phyloP scores from a whole-genome alignment of 2,329 filamentous ascomycete genomes.

The Cladosporium sp. region DNA sequence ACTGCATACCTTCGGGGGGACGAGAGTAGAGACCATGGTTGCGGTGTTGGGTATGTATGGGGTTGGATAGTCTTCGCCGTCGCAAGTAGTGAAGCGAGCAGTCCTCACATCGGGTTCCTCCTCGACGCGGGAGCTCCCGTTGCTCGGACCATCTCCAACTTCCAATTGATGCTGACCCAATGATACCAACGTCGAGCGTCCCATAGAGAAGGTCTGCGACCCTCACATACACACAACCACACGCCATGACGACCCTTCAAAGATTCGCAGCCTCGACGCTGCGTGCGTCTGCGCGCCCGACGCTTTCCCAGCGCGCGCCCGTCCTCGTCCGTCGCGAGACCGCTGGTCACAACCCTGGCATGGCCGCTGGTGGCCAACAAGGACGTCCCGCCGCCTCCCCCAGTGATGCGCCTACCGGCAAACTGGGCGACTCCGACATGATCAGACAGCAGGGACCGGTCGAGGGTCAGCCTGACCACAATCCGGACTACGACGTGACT shows the following conservation, averaged over 20 bases:
- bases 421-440: conserved; percentile 34
- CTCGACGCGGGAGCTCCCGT: too few species aligned
- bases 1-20: conserved; percentile 86
- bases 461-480: conserved; percentile 56
- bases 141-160: conserved; percentile 12
- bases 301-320: conserved; percentile 22
- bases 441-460: conserved; percentile 48
- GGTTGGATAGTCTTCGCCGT: conserved; percentile 7
- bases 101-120: too few species aligned
- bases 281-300: conserved; percentile 31
- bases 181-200: conserved; percentile 7
- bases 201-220: conserved; percentile 2
- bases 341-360: conserved; percentile 11
- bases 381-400: conserved; percentile 14
- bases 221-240: conserved; percentile 9
- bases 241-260: conserved; percentile 36
- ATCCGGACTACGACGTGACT: conserved; percentile 75
- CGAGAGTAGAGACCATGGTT: conserved; percentile 73
- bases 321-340: conserved; percentile 13
- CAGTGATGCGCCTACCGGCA: conserved; percentile 11
- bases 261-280: conserved; percentile 39
- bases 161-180: conserved; percentile 15
- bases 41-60: conserved; percentile 15
- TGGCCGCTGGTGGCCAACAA: conserved; percentile 12
- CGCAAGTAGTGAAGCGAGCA: conserved; percentile 11